Conservation (phyloP, 2,329 filamentous ascomycete species). For the Colletotrichum graminicola region DNA sequence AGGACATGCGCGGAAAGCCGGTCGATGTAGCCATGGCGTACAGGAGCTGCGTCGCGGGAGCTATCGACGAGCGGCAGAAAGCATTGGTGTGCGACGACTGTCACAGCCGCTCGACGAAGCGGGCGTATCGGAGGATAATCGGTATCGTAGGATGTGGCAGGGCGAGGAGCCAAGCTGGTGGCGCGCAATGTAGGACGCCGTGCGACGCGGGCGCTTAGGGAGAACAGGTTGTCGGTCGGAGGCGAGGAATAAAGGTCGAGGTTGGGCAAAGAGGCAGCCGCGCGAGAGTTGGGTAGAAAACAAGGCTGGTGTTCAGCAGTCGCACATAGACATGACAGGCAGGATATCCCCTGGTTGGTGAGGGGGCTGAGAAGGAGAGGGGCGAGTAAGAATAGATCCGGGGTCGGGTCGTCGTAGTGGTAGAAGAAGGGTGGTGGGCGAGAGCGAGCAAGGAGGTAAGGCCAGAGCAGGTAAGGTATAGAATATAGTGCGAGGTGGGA, state of each 20-base stretch:
- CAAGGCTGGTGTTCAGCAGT: constrained; percentile 29
- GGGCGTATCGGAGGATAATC: constrained; percentile 20
- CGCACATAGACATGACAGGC: constrained; percentile 39
- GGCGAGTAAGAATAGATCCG: constrained; percentile 32
- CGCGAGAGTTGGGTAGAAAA: constrained; percentile 8
- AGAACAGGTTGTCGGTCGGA: constrained; percentile 17
- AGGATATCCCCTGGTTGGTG: constrained; percentile 35
- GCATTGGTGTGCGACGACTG: constrained; percentile 37
- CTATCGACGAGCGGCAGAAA: constrained; percentile 30
- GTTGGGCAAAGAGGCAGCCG: constrained; percentile 13
- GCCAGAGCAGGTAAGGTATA: constrained; percentile 35
- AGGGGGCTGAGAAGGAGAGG: constrained; percentile 27
- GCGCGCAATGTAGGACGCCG: constrained; percentile 6
- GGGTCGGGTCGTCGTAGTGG: constrained; percentile 30
- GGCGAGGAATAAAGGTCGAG: constrained; percentile 10
- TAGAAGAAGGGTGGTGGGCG: constrained; percentile 22
- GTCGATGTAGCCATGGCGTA: constrained; percentile 42
- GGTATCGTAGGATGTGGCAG: constrained; percentile 31
- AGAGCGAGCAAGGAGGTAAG: constrained; percentile 30
- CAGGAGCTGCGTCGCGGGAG: constrained; percentile 22
- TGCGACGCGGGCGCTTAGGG: constrained; percentile 34
- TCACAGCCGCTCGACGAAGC: constrained; percentile 29
- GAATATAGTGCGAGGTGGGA: constrained; percentile 38
- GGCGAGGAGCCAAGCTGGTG: constrained; percentile 12
- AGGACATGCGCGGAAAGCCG: constrained; percentile 42